Conservation (phyloP, 2,329 filamentous ascomycete genomes). For the Aspergillus tubingensis region DNA sequence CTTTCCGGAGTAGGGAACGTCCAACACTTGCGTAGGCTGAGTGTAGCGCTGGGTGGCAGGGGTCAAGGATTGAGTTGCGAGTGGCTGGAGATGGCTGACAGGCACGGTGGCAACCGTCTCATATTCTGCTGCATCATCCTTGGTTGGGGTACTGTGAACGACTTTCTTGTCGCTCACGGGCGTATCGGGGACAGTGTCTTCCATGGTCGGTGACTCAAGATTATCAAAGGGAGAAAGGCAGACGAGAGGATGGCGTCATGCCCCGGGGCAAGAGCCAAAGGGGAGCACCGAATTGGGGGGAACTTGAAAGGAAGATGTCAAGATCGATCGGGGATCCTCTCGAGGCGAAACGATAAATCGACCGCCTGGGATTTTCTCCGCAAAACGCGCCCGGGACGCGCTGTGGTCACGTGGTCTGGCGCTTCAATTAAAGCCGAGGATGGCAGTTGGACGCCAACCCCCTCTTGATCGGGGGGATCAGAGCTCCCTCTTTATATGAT, state of each 20-base stretch:
- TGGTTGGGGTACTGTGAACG: constrained; percentile 30
- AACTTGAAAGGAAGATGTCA: background rate
- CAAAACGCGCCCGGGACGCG: constrained; percentile 25
- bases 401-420: constrained; percentile 24
- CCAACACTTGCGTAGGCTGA: constrained; percentile 63
- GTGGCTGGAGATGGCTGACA: constrained; percentile 29
- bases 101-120: constrained; percentile 55
- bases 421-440: constrained; percentile 25
- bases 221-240: background rate
- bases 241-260: constrained; percentile 5
- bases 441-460: background rate
- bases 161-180: constrained; percentile 40
- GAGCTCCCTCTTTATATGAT: background rate
- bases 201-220: constrained; percentile 30
- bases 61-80: constrained; percentile 36
- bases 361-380: constrained; percentile 21
- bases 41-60: constrained; percentile 57
- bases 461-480: background rate
- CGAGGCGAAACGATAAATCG: background rate
- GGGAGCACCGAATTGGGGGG: background rate
- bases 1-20: constrained; percentile 40
- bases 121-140: constrained; percentile 41
- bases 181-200: constrained; percentile 44
- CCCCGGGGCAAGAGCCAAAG: constrained; percentile 5
- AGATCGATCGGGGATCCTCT: too few relatives aligned